Evolutionary conservation across 495 filamentous ascomycete genomes (phyloP).

Genomic region (Acidiella bohemica): DNA sequence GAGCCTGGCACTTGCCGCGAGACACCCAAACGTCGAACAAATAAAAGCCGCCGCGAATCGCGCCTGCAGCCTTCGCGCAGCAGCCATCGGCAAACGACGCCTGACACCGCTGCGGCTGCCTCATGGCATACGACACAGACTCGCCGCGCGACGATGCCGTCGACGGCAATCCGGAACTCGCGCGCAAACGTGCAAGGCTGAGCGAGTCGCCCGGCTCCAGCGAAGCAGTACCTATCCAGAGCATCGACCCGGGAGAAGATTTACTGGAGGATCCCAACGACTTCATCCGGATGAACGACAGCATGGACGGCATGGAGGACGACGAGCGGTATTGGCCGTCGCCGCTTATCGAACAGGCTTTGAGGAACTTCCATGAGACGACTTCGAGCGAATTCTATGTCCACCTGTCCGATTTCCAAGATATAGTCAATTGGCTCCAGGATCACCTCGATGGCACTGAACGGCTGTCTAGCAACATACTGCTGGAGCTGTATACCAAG

Average conservation of each 20-base stretch:
- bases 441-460: constrained; percentile 2
- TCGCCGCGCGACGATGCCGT: constrained; percentile 14
- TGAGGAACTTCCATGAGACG: background rate
- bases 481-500: background rate
- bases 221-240: constrained; percentile 22
- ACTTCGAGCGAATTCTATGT: background rate
- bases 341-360: background rate
- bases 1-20: too few species aligned
- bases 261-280: constrained; percentile 10
- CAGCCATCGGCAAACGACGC: too few species aligned
- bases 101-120: too few species aligned
- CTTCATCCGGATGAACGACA: constrained; percentile 19
- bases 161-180: constrained; percentile 7
- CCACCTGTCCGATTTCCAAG: background rate
- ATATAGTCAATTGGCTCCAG: background rate
- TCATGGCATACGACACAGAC: constrained; percentile 11
- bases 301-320: background rate
- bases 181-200: constrained; percentile 17
- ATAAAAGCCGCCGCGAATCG: too few species aligned
- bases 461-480: background rate
- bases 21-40: too few species aligned
- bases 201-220: constrained; percentile 14
- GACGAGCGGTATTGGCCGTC: constrained; percentile 2
- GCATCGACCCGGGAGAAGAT: constrained; percentile 19
- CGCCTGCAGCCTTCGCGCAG: too few species aligned